Evolutionary conservation across 139 green algal species (phyloP), one percentile per base, ranked within the genome.

Genomic region (Chlorella sp.): DNA sequence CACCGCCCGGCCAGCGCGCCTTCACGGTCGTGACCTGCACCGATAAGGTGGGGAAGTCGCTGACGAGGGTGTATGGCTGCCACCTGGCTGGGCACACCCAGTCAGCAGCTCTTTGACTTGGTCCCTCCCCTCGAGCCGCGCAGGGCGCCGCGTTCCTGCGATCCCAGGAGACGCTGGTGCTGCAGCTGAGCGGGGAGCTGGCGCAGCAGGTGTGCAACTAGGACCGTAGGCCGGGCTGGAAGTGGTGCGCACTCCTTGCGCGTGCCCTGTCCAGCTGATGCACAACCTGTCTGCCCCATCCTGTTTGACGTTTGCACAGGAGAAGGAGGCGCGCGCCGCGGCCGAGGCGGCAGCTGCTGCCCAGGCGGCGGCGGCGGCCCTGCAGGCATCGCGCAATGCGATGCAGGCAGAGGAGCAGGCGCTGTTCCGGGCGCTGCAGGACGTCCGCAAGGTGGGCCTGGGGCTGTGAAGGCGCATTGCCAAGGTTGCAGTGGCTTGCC

Each of bases 271-370:
- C n/a, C n/a, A n/a, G n/a, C n/a, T n/a, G n/a, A n/a, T n/a, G n/a
- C n/a, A n/a, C n/a, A n/a, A n/a, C n/a, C n/a, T n/a, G n/a, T n/a
- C n/a, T n/a, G n/a, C n/a, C n/a, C n/a, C n/a, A n/a, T n/a, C n/a
- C n/a, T n/a, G n/a, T n/a, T n/a, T n/a, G n/a, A n/a, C n/a, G n/a
- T n/a, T n/a, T n/a, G n/a, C 11, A 24, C 51, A 60, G 48, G 70
- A 90, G 70, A 87, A 54, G 56, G 80, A 70, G 28, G 84, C 68
- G 28, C 76, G 68, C 14, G 68, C 80, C 32, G 87, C 82, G 40
- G 84, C 80, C 11, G 68, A 80, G 80, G 79, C 80, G 26, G 82
- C 82, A 16, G 77, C 77, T 0, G 77, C 77, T 3, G 77, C 60
- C 17, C 43, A 51, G 44, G 69, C 82, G n/a, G 79, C 65, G 17